Base-by-base conservation (phyloP, 2,329 filamentous ascomycete genomes). In the Ilyonectria robusta region DNA sequence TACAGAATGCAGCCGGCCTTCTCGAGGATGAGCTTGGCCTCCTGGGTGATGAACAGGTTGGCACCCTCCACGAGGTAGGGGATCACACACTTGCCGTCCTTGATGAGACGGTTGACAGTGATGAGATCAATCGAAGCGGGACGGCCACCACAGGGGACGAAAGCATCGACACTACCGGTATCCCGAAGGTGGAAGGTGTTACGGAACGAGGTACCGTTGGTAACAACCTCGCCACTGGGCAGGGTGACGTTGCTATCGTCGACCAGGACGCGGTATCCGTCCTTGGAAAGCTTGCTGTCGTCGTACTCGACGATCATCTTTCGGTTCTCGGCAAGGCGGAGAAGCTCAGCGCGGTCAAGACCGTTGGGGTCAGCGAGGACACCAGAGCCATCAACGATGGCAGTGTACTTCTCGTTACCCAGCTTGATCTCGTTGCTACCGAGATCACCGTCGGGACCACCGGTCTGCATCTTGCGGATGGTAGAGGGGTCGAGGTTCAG, bases 31-130 rank as follows among this genome's bases (percentile, higher is more conserved):
- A 98, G 88, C 85, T 98, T 98, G 75, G 95, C 95, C 77, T 99
- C 96, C 82, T 99, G 96, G 1, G 96, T 98, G 83, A 99, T 97
- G 88, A 99, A 99, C 61, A 99, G 87, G 81, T 98, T 99, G 81
- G 96, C 96, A 59, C 96, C 96, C 83, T 99, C 96, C 50, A 99
- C 95, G 60, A 99, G 96, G 84, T 97, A 99, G 1, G 95, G 95
- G 67, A 99, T 92, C 11, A 88, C 89, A 23, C 89, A 87, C 85
- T 97, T 98, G 83, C 95, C 94, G 69, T 97, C 91, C 78, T 92
- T 90, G 81, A 99, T 98, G 69, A 99, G 88, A 80, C 93, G 94
- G 82, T 88, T 92, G 68, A 95, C 95, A 8, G 92, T 94, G 62
- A 93, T 92, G 65, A 98, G 89, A 79, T 99, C 95, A 73, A 99